Evolutionary conservation across 2,329 filamentous ascomycete genomes (phyloP).

Genomic region (Neonectria sp.): DNA sequence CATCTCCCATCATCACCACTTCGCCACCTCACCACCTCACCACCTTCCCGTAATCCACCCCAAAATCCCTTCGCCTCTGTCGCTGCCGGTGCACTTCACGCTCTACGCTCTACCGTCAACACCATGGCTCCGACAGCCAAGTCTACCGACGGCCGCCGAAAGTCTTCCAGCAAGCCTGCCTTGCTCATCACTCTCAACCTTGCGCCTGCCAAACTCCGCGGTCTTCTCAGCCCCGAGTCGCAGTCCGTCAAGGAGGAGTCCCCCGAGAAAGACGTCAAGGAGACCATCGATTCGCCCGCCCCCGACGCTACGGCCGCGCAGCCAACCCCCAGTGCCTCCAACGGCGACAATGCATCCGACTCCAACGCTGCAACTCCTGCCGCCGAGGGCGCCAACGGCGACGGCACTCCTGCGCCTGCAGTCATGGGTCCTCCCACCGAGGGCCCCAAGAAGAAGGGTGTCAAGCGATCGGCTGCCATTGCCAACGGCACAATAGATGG

Average conservation of each 20-base stretch:
- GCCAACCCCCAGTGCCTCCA: conserved; percentile 56
- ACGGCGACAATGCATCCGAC: conserved; percentile 71
- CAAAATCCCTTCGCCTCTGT: conserved; percentile 16
- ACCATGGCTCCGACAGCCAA: conserved; percentile 55
- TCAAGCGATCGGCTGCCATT: conserved; percentile 77
- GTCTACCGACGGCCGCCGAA: conserved; percentile 54
- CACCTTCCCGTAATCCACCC: conserved; percentile 25
- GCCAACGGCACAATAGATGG: conserved; percentile 75
- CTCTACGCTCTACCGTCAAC: conserved; percentile 23
- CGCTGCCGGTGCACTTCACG: conserved; percentile 2
- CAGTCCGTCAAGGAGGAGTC: conserved; percentile 61
- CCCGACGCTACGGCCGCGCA: conserved; percentile 55
- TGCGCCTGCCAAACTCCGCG: conserved; percentile 64
- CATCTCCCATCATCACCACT: conserved; percentile 34
- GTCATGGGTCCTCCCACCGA: conserved; percentile 73
- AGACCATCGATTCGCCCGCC: conserved; percentile 62
- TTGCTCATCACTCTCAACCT: conserved; percentile 69
- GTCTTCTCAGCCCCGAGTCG: conserved; percentile 59
- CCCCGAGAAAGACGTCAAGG: conserved; percentile 53
- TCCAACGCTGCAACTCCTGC: conserved; percentile 73
- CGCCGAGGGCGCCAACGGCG: conserved; percentile 62
- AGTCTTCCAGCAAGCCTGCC: conserved; percentile 54
- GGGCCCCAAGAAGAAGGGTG: conserved; percentile 81
- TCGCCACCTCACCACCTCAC: conserved; percentile 31
- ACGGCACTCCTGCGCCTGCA: conserved; percentile 68